Conservation (phyloP, 306 rosid genomes). For the Casuarina glauca region DNA sequence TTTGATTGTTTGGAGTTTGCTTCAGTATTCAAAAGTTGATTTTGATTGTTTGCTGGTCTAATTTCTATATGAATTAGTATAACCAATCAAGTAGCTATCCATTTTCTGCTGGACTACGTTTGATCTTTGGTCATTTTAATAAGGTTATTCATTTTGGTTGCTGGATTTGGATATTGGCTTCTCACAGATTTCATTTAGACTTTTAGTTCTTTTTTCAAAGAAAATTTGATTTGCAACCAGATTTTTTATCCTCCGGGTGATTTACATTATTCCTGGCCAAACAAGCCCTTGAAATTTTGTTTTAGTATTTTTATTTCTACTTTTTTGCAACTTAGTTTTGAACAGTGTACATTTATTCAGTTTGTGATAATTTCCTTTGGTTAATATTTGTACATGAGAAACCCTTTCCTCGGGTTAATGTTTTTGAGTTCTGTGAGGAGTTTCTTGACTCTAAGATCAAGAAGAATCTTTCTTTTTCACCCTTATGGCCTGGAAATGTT, state of each 20-base stretch:
- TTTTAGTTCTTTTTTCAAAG: neutral
- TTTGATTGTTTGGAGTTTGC: constrained; percentile 1
- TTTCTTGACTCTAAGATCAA: neutral
- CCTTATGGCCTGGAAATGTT: neutral
- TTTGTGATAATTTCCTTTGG: neutral
- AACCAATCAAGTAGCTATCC: constrained; percentile 6
- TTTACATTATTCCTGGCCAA: neutral
- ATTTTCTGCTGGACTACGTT: neutral
- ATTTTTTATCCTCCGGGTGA: neutral
- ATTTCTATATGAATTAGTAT: neutral
- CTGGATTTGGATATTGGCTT: constrained; percentile 12
- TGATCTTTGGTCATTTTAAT: neutral
- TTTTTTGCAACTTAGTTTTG: neutral
- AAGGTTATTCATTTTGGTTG: neutral
- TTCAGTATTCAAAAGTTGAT: neutral
- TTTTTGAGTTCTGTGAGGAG: neutral
- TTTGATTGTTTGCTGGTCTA: constrained; percentile 5
- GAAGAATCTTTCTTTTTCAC: neutral
- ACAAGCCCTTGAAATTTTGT: neutral
- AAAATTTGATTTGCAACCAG: neutral
- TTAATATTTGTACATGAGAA: neutral
- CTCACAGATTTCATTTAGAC: neutral
- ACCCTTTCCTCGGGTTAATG: neutral
- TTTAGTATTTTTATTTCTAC: neutral
- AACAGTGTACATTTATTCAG: neutral